phyloP scores from a whole-genome alignment of 2,329 filamentous ascomycete species.

The Raffaelea albimanens region DNA sequence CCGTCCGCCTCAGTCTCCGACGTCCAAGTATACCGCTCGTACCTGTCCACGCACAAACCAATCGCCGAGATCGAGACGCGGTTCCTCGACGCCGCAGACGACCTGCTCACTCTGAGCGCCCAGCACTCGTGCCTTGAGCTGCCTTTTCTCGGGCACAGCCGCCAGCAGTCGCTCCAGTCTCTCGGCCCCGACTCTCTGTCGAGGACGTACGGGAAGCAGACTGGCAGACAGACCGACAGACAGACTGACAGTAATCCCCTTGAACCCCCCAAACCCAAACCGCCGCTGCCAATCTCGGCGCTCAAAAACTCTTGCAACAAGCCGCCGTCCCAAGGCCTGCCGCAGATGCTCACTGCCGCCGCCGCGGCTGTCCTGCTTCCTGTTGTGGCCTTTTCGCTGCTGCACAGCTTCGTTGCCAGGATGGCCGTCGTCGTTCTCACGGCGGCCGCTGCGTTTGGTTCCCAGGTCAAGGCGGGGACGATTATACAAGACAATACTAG shows the following conservation, averaged over 20 bases:
- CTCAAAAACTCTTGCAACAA: too few relatives aligned
- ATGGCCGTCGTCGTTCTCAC: conserved; percentile 47
- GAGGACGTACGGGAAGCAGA: conserved; percentile 17
- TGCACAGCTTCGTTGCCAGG: conserved; percentile 46
- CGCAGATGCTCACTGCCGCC: conserved; percentile 26
- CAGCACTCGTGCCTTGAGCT: conserved; percentile 8
- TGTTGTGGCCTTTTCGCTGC: conserved; percentile 46
- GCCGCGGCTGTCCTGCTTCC: conserved; percentile 46
- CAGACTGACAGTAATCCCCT: too few relatives aligned
- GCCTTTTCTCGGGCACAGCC: neutral
- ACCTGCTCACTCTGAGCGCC: conserved; percentile 39
- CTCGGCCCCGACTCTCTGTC: conserved; percentile 6
- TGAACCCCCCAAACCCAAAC: too few relatives aligned
- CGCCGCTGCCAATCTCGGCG: too few relatives aligned
- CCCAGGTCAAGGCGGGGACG: conserved; percentile 5
- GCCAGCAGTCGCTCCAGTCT: neutral
- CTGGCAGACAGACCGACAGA: neutral
- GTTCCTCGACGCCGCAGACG: conserved; percentile 46
- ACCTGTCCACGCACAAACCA: conserved; percentile 41
- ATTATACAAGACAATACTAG: neutral
- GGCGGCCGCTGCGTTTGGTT: conserved; percentile 28
- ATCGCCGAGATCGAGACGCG: conserved; percentile 48
- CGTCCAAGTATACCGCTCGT: conserved; percentile 38
- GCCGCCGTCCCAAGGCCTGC: too few relatives aligned
- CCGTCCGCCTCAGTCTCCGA: conserved; percentile 35